Evolutionary conservation across 192 early-diverging fungal genomes (phyloP), one percentile per base, ranked within the genome.

Genomic region (Backusella morwellensis): DNA sequence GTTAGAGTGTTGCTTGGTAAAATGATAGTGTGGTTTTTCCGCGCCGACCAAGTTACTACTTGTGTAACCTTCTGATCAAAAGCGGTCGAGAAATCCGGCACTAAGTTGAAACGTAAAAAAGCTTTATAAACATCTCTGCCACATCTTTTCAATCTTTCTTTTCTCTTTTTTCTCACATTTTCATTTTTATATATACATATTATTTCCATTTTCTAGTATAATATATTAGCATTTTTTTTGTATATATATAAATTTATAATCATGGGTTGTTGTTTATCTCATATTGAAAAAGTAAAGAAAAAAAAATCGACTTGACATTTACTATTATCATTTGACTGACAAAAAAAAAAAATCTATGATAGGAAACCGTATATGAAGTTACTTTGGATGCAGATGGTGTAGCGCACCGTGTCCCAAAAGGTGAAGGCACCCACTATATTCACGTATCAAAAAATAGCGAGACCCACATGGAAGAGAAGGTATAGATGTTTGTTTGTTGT

Each of bases 331-430:
- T 75, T 35, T 42, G 21, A 23, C 56, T 63, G 21, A 14, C 26
- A 8, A 29, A 63, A 63, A 23, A 63, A 23, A 26, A 59, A 26
- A 59, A 4, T 21, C 12, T 26, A 29, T 63, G 23, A 56, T 54
- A 82, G 80, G 59, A 77, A n/a, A 75, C 73, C 15, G 77, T 82
- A 8, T 73, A 82, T 76, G 80, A 82, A 68, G 80, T 82, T 21
- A 69, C 36, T 8, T 70, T 82, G 26, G 77, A 82, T 75, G 41
- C 47, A 7, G 38, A 75, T 23, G 80, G 80, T 35, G 77, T 82
- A 19, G 80, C 80, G 34, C 68, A 74, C 7, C 73, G 80, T 42
- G 80, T 82, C 21, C 69, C 73, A 29, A 82, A 75, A 36, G 80
- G 80, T 4, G 40, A 77, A 75, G 80, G 80, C 12, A 82, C 80